A percentile compares a stretch with the other conserved stretches of the same genome.
phyloP scores from a whole-genome alignment of 129 eudicot species.

The Ambrosia trifida region DNA sequence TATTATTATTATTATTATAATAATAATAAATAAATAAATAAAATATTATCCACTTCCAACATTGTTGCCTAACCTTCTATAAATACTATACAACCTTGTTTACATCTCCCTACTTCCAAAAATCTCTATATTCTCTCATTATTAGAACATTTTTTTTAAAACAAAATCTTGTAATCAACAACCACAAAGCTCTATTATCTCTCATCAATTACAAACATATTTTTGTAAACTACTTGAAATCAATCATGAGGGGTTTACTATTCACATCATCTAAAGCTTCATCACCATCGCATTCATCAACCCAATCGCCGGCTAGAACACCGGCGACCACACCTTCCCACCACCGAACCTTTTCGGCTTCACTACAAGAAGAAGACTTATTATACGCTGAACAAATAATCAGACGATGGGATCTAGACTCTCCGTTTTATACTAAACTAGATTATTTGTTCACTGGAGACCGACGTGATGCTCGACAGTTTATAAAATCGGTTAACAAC shows the following conservation, averaged over 20 bases:
- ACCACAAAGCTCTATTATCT: background rate
- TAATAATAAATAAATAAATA: too few relatives aligned
- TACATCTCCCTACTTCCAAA: conserved; percentile 1
- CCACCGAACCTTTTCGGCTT: conserved; percentile 37
- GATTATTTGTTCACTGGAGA: conserved; percentile 45
- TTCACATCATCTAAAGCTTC: conserved; percentile 41
- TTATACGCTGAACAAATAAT: conserved; percentile 50
- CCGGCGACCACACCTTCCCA: conserved; percentile 28
- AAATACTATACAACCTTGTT: conserved; percentile 19
- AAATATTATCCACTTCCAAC: background rate
- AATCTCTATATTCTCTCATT: background rate
- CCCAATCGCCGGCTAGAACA: conserved; percentile 29
- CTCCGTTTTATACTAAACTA: conserved; percentile 34
- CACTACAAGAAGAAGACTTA: conserved; percentile 52
- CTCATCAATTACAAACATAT: background rate
- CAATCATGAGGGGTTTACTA: conserved; percentile 37
- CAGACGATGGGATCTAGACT: conserved; percentile 44
- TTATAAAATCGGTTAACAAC: conserved; percentile 43
- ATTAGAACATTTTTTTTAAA: background rate
- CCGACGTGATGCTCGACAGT: conserved; percentile 43
- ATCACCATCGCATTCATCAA: conserved; percentile 36
- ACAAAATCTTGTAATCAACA: too few relatives aligned
- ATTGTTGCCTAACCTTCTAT: conserved; percentile 26
- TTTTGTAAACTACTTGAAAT: background rate
- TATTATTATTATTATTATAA: too few relatives aligned